Percentiles rank a stretch among this genome's conserved stretches.
These are phyloP conservation scores for Pythium phragmiticola DNA, from an alignment of 352 stramenopile species.

Conservation along the genomic window DNA sequence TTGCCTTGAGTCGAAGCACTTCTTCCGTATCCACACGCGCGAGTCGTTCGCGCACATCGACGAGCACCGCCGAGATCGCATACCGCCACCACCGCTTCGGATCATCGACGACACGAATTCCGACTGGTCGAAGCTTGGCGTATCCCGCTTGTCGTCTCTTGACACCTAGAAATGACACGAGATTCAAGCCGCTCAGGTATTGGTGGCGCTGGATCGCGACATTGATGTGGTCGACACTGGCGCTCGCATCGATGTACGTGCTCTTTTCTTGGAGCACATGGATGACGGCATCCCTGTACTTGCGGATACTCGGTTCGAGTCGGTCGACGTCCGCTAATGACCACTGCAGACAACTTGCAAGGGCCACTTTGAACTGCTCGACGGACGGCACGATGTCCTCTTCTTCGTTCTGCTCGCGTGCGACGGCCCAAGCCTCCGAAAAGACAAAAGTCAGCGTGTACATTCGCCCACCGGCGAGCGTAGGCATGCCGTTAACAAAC, in stretches of 20 bases:
- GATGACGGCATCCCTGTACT: constrained; percentile 78
- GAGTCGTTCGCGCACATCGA: constrained; percentile 71
- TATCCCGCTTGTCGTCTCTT: constrained; percentile 66
- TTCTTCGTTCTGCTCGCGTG: constrained; percentile 69
- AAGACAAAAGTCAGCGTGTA: constrained; percentile 88
- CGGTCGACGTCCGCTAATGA: constrained; percentile 56
- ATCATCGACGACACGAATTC: constrained; percentile 42
- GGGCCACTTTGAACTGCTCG: constrained; percentile 65
- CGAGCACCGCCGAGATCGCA: constrained; percentile 65
- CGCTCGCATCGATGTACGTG: constrained; percentile 82
- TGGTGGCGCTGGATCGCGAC: constrained; percentile 62
- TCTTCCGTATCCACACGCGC: constrained; percentile 70
- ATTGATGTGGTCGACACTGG: constrained; percentile 70
- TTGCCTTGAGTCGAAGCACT: constrained; percentile 36
- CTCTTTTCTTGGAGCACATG: constrained; percentile 86
- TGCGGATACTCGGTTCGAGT: constrained; percentile 54
- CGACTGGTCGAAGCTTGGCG: constrained; percentile 49
- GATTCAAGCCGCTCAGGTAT: constrained; percentile 71
- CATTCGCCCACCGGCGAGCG: constrained; percentile 63
- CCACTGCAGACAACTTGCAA: constrained; percentile 81
- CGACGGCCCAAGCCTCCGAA: constrained; percentile 79
- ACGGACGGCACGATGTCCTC: constrained; percentile 74
- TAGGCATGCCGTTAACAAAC: constrained; percentile 71
- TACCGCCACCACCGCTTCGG: constrained; percentile 72
- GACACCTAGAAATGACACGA: constrained; percentile 68